Conservation (phyloP, 2,329 filamentous ascomycete species). For the Exophiala sp. region DNA sequence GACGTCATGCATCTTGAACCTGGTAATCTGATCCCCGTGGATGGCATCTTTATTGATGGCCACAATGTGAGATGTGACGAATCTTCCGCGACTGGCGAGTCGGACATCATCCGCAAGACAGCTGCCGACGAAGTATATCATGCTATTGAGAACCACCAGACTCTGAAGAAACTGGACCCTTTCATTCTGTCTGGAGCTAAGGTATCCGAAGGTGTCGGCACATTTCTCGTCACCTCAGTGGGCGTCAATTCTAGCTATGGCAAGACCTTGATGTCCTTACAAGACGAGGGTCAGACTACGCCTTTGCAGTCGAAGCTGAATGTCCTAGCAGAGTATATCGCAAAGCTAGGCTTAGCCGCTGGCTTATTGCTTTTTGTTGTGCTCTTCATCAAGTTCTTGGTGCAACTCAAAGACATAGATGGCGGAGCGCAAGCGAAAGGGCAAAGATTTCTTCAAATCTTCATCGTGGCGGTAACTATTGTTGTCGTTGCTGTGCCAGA, state of each 20-base stretch:
- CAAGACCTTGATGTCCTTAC: constrained; percentile 73
- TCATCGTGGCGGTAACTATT: constrained; percentile 58
- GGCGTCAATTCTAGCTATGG: constrained; percentile 72
- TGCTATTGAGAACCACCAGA: constrained; percentile 59
- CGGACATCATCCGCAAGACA: constrained; percentile 66
- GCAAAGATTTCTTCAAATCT: constrained; percentile 56
- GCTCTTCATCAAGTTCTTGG: constrained; percentile 73
- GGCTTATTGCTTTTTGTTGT: constrained; percentile 74
- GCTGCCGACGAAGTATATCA: constrained; percentile 62
- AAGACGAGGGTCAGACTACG: constrained; percentile 72
- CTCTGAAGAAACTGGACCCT: constrained; percentile 65
- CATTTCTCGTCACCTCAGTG: constrained; percentile 70
- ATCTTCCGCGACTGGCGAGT: constrained; percentile 73
- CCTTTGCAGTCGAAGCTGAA: constrained; percentile 76
- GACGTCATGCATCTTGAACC: constrained; percentile 71
- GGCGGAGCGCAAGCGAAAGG: constrained; percentile 50
- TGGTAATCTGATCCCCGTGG: constrained; percentile 68
- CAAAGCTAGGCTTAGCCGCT: constrained; percentile 68
- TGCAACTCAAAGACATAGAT: constrained; percentile 53
- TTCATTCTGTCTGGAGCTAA: constrained; percentile 80
- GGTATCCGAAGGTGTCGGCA: constrained; percentile 71
- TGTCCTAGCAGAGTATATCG: constrained; percentile 72
- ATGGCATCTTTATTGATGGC: constrained; percentile 66
- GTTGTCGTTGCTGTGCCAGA: constrained; percentile 61
- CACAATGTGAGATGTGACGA: constrained; percentile 68